Evolutionary conservation across 495 filamentous ascomycete genomes (phyloP), one percentile per base, ranked within the genome.

Genomic region (Neurospora sp.): DNA sequence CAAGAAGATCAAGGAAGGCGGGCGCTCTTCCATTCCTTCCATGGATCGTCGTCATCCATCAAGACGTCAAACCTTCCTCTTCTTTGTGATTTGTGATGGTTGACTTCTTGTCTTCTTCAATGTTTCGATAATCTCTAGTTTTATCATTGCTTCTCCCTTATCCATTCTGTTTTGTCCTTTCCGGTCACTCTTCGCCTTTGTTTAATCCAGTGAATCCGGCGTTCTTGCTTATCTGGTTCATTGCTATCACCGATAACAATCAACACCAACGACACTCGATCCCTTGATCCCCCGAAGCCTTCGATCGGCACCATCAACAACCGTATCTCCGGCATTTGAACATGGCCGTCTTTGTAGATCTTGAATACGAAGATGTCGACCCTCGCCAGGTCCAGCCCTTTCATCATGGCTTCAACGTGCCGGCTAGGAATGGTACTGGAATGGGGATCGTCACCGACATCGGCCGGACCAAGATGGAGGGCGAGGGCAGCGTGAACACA

Each of bases 261-360:
- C 54, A 62, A 66, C 27, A 66, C 14, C 54, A 14, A 62, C 23
- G 23, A 31, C 23, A 62, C 54, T 31, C 27, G 23, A 62, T 62
- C 23, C 54, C 12, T 8, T 35, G 48, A 59, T 59, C n/a, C 1
- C 18, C 18, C 42, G 16, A 27, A 18, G 4, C 23, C 42, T 70
- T 44, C 38, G 38, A 35, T 71, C 69, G 37, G 14, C 20, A 38
- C 35, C 44, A 69, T 71, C 59, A 44, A 39, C 10, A 27, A 70
- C 48, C 10, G 18, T 39, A 69, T 71, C 38, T 0, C 23, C 16
- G 66, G 16, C 23, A 62, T 18, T 62, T 1, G 12, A 35, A 62
- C 70, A 92, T 92, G 90, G 90, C 89, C 70, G 83, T 90, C 70
- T 86, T 92, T 79, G 85, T 91, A 77, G 88, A 91, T 78, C 81